A percentile compares a stretch with the other conserved stretches of the same genome.
These are phyloP conservation scores for Nepenthes mirabilis DNA, from an alignment of 148 eudicot species.

Conservation along the genomic window DNA sequence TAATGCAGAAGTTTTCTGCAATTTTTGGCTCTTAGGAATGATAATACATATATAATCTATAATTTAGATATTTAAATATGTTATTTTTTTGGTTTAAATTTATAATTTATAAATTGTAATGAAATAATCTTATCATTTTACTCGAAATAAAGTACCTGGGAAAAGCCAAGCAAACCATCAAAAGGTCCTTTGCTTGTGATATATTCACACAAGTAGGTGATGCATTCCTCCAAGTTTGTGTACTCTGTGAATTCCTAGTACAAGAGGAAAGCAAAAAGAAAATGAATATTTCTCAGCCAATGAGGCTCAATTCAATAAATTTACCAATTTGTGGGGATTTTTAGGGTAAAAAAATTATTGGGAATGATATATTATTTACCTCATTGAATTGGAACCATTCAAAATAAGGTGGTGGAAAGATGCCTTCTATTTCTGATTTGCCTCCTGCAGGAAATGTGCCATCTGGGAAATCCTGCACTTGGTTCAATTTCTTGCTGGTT, in stretches of 20 bases:
- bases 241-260: slow-evolving; percentile 65
- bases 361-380: slow-evolving; percentile 13
- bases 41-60: too few species aligned
- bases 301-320: too few species aligned
- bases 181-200: slow-evolving; percentile 66
- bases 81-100: too few species aligned
- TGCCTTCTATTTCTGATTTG: slow-evolving; percentile 71
- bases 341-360: too few species aligned
- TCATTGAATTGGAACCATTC: slow-evolving; percentile 86
- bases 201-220: slow-evolving; percentile 54
- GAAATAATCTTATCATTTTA: too few species aligned
- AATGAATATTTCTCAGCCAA: not conserved
- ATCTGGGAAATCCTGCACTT: slow-evolving; percentile 58
- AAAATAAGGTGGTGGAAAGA: slow-evolving; percentile 77
- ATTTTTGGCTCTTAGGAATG: too few species aligned
- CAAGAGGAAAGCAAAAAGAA: not conserved
- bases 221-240: slow-evolving; percentile 69
- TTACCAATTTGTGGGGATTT: too few species aligned
- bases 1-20: too few species aligned
- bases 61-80: too few species aligned
- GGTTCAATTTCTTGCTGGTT: too few species aligned
- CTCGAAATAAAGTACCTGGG: slow-evolving; percentile 30
- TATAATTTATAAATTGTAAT: too few species aligned
- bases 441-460: slow-evolving; percentile 69
- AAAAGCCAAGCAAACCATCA: slow-evolving; percentile 77